Conservation (phyloP, 805 yeast species). For the Zygotorulaspora florentina region DNA sequence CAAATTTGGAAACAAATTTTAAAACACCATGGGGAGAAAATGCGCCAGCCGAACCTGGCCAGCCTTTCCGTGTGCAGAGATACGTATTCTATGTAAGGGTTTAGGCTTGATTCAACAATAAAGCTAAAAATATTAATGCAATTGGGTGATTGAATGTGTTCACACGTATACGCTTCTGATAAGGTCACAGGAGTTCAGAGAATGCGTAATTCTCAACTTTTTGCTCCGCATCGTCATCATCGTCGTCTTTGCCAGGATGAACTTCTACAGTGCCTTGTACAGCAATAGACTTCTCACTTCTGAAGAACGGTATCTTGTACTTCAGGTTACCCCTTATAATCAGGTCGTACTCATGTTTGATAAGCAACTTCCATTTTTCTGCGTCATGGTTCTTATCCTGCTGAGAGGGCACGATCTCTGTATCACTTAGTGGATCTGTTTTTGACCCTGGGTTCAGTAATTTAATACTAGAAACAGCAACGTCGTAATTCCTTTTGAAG, state of each 20-base stretch:
- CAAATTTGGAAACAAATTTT: no score
- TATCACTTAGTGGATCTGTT: slow-evolving; percentile 23
- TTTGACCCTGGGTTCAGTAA: slow-evolving; percentile 65
- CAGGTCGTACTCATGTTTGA: slow-evolving; percentile 78
- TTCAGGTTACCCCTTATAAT: slow-evolving; percentile 77
- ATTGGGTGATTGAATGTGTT: no score
- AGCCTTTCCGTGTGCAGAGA: no score
- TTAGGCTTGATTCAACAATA: no score
- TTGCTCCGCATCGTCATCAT: not conserved
- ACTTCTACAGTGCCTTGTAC: slow-evolving; percentile 56
- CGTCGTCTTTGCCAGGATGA: slow-evolving; percentile 10
- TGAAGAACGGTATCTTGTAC: slow-evolving; percentile 66
- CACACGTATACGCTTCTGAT: not conserved
- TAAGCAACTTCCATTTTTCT: slow-evolving; percentile 68
- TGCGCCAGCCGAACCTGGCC: no score
- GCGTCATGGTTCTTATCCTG: slow-evolving; percentile 35
- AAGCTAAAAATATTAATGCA: no score
- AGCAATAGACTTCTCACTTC: slow-evolving; percentile 50
- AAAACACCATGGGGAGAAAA: no score
- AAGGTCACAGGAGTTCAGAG: not conserved
- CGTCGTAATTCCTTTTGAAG: slow-evolving; percentile 54
- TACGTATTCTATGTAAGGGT: no score
- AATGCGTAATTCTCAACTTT: not conserved
- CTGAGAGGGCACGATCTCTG: slow-evolving; percentile 16
- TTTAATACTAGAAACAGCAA: slow-evolving; percentile 66